Conservation (phyloP, 179 eudicot genomes). For the Carnegiea gigantea region DNA sequence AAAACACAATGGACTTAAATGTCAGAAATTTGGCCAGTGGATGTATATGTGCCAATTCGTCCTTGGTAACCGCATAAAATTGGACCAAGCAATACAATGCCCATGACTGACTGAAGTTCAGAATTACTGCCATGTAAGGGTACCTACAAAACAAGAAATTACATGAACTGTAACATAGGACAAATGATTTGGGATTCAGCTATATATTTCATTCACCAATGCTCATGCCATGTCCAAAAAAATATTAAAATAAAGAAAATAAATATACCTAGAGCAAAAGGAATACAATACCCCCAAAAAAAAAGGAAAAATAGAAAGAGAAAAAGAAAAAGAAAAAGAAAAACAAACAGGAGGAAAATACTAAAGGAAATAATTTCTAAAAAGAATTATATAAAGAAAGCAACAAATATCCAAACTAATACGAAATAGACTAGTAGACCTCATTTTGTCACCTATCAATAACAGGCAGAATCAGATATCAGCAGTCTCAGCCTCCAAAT, state of each 20-base stretch:
- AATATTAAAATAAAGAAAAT: not conserved
- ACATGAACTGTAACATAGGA: not conserved
- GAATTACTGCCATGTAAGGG: constrained; percentile 82
- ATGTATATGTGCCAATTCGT: constrained; percentile 81
- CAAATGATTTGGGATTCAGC: not conserved
- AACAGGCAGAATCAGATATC: not conserved
- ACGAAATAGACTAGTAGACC: not conserved
- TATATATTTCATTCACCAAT: not conserved
- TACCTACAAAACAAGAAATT: constrained; percentile 59
- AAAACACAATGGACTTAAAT: constrained; percentile 93
- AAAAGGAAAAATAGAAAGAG: not conserved
- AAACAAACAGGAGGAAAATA: not conserved
- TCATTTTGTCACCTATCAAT: not conserved
- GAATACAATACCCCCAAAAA: not conserved
- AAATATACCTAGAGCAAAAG: not conserved
- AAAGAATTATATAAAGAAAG: no score
- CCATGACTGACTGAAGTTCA: constrained; percentile 98
- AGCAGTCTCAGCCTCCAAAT: not conserved
- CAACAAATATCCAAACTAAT: not conserved
- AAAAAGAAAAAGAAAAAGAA: not conserved
- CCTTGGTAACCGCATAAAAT: constrained; percentile 81
- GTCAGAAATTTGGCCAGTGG: constrained; percentile 91
- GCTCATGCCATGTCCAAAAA: not conserved
- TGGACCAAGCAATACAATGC: constrained; percentile 95
- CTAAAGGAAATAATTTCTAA: no score